Percentiles rank a stretch among this genome's conserved stretches.
Evolutionary conservation across 176 grass and related monocot species (phyloP).

Genomic region (Hyparrhenia diplandra): DNA sequence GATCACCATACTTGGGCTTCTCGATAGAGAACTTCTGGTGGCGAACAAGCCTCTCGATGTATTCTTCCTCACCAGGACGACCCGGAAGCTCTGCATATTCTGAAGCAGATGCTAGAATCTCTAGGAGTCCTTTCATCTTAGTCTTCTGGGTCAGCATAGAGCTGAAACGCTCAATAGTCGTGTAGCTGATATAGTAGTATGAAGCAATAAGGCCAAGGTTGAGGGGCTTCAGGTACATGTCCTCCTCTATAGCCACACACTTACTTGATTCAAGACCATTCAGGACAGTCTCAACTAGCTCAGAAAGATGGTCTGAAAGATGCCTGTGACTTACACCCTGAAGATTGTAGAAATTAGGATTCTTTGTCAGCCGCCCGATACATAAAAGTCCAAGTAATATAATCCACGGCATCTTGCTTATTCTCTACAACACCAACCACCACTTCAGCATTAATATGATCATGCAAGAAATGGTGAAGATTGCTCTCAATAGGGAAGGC

Average conservation of each 20-base stretch:
- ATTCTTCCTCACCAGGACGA: slow-evolving; percentile 79
- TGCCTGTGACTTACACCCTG: slow-evolving; percentile 93
- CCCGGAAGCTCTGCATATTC: slow-evolving; percentile 77
- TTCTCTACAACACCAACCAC: slow-evolving; percentile 75
- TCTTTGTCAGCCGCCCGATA: slow-evolving; percentile 83
- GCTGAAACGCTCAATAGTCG: slow-evolving; percentile 77
- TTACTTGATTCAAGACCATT: slow-evolving; percentile 78
- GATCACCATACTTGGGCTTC: slow-evolving; percentile 75
- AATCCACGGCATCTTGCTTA: slow-evolving; percentile 98
- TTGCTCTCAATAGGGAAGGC: slow-evolving; percentile 94
- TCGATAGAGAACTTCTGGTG: slow-evolving; percentile 90
- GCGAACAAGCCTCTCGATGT: slow-evolving; percentile 74
- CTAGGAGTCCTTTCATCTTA: slow-evolving; percentile 90
- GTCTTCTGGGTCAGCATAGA: slow-evolving; percentile 81
- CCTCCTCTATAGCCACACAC: slow-evolving; percentile 84
- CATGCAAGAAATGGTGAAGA: slow-evolving; percentile 93
- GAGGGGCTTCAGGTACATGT: slow-evolving; percentile 88
- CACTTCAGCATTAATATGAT: slow-evolving; percentile 88
- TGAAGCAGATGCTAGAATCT: slow-evolving; percentile 76
- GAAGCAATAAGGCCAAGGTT: slow-evolving; percentile 96
- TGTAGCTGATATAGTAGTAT: slow-evolving; percentile 93
- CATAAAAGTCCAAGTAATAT: slow-evolving; percentile 96
- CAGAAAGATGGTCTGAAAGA: slow-evolving; percentile 89
- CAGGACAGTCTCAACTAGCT: slow-evolving; percentile 63
- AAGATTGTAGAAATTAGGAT: slow-evolving; percentile 93